phyloP scores from a whole-genome alignment of 805 yeast species.

The Nakazawaea wickerhamii region DNA sequence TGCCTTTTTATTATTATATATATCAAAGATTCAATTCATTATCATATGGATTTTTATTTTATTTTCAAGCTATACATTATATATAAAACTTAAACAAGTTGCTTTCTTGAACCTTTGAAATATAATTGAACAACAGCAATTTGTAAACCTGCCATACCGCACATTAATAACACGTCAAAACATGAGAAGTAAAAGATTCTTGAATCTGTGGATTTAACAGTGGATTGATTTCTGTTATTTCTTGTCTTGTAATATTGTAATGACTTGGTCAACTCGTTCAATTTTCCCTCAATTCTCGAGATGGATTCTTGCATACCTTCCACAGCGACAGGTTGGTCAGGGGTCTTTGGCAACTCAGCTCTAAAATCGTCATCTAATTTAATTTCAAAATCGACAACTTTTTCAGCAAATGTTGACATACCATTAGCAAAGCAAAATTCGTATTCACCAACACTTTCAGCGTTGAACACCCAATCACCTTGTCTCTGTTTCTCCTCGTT shows the following conservation, averaged over 20 bases:
- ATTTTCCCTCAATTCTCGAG: slow-evolving; percentile 52
- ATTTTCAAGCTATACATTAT: background rate
- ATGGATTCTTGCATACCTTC: slow-evolving; percentile 52
- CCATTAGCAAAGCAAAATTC: slow-evolving; percentile 81
- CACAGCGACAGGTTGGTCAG: slow-evolving; percentile 49
- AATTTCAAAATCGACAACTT: slow-evolving; percentile 80
- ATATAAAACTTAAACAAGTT: slow-evolving; percentile 37
- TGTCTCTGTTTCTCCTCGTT: slow-evolving; percentile 61
- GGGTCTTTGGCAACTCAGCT: slow-evolving; percentile 59
- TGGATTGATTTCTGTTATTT: slow-evolving; percentile 84
- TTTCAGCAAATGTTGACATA: slow-evolving; percentile 77
- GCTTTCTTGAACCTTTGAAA: slow-evolving; percentile 68
- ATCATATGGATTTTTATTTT: no score
- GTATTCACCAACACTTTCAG: slow-evolving; percentile 69
- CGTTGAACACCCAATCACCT: slow-evolving; percentile 73
- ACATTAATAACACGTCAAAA: slow-evolving; percentile 57
- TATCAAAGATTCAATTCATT: background rate
- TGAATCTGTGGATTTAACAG: slow-evolving; percentile 59
- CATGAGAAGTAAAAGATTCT: slow-evolving; percentile 64
- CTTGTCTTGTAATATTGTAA: slow-evolving; percentile 85
- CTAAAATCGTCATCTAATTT: slow-evolving; percentile 47
- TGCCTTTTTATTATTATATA: background rate
- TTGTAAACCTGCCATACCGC: slow-evolving; percentile 66
- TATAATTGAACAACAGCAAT: slow-evolving; percentile 62
- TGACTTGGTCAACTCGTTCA: slow-evolving; percentile 49